Percentiles rank a stretch among this genome's conserved stretches.
phyloP scores from a whole-genome alignment of 2,329 filamentous ascomycete genomes.

The Aspergillus phoenicis region DNA sequence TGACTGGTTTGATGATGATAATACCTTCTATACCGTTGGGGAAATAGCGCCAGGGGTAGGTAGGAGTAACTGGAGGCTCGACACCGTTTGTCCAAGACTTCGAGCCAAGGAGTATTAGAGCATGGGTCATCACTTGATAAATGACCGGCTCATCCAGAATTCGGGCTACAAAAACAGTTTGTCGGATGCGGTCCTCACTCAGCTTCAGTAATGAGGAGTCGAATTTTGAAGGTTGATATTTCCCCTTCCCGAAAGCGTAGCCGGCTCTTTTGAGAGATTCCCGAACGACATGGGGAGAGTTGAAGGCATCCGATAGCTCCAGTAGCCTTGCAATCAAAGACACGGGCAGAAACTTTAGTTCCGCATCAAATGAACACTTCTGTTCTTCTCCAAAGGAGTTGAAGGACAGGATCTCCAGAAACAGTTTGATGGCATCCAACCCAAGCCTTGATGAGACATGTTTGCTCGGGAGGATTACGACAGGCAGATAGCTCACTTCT shows the following conservation, averaged over 20 bases:
- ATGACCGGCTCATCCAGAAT: conserved; percentile 34
- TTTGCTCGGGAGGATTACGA: conserved; percentile 30
- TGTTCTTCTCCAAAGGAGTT: conserved; percentile 28
- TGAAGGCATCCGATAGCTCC: conserved; percentile 39
- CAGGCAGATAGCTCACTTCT: conserved; percentile 24
- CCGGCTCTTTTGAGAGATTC: conserved; percentile 25
- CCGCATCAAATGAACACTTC: conserved; percentile 24
- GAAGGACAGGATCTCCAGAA: conserved; percentile 35
- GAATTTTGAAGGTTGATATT: conserved; percentile 28
- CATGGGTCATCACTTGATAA: conserved; percentile 36
- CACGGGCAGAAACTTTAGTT: conserved; percentile 31
- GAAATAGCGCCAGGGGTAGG: conserved; percentile 41
- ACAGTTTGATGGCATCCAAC: conserved; percentile 37
- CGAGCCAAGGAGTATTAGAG: conserved; percentile 41
- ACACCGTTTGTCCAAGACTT: conserved; percentile 38
- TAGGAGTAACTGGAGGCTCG: conserved; percentile 23
- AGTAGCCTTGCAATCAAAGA: conserved; percentile 37
- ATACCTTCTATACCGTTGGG: conserved; percentile 45
- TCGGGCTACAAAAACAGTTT: conserved; percentile 41
- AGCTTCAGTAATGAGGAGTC: conserved; percentile 30
- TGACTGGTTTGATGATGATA: conserved; percentile 7
- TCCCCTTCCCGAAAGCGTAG: conserved; percentile 37
- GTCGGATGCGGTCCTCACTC: conserved; percentile 44
- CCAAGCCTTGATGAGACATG: conserved; percentile 31
- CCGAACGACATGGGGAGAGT: conserved; percentile 32